Base-by-base conservation (phyloP, 2,329 filamentous ascomycete species). In the Dothideomycetidae sp. region DNA sequence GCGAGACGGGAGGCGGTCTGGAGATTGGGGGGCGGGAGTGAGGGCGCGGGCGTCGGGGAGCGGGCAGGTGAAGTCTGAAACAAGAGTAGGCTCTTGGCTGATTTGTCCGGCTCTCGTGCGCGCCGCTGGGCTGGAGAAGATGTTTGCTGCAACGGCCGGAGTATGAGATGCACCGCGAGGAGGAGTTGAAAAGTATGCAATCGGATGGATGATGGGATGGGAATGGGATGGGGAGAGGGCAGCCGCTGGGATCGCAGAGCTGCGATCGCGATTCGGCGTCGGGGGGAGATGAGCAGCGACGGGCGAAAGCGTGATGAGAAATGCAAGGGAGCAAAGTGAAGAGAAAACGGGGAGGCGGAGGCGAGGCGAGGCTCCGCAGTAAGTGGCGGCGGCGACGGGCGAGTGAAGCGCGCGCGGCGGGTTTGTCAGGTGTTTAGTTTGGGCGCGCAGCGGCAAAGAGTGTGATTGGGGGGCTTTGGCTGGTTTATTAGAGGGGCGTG, bases 341-440 rank as follows among this genome's bases (percentile, higher is more conserved):
- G 7, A n/a, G 21, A 7, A 26, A 26, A 26, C 7, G n/a, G 16
- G 19, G 12, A 33, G 12, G 12, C 5, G 19, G 12, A 33, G 31
- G 10, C n/a, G 19, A 33, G 10, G 13, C 16, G 31, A 17, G 3
- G 16, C 15, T 33, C 31, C 10, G 17, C n/a, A n/a, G n/a, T n/a
- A n/a, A n/a, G n/a, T n/a, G n/a, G n/a, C n/a, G n/a, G n/a, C n/a
- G n/a, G n/a, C n/a, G n/a, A n/a, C n/a, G n/a, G n/a, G n/a, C n/a
- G n/a, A n/a, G n/a, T n/a, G n/a, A n/a, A n/a, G n/a, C n/a, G n/a
- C n/a, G n/a, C n/a, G n/a, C n/a, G n/a, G n/a, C n/a, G n/a, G n/a
- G n/a, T n/a, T n/a, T n/a, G n/a, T n/a, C n/a, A n/a, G 16, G 16
- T 30, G 28, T 21, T 37, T 37, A 37, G 30, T 37, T 26, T 29